Percentiles rank a stretch among this genome's conserved stretches.
Conservation (phyloP, 2,329 filamentous ascomycete genomes). For the Leptographium procerum region DNA sequence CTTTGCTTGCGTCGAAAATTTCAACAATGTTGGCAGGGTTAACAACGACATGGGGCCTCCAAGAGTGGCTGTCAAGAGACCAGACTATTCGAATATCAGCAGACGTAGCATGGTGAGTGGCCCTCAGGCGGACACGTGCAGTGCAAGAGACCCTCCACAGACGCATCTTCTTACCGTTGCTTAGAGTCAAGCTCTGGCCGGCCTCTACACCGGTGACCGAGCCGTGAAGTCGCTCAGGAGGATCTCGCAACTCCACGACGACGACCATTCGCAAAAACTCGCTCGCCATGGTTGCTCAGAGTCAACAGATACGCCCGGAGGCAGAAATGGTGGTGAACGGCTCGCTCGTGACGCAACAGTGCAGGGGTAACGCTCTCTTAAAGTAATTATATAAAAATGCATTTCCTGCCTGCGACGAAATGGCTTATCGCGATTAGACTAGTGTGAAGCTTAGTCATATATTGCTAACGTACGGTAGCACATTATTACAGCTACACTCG, state of each 20-base stretch:
- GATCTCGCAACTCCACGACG: constrained; percentile 46
- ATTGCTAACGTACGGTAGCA: neutral
- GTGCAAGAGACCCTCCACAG: neutral
- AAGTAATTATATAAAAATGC: neutral
- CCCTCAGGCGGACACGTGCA: neutral
- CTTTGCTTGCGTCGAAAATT: constrained; percentile 10
- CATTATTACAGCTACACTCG: neutral
- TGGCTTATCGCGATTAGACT: neutral
- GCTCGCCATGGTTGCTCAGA: constrained; percentile 41
- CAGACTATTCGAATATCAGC: constrained; percentile 21
- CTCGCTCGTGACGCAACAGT: neutral
- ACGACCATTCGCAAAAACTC: constrained; percentile 67
- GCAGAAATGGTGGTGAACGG: neutral
- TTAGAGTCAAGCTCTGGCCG: constrained; percentile 57
- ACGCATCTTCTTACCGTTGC: constrained; percentile 47
- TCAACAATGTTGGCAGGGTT: constrained; percentile 23
- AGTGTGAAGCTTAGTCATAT: neutral
- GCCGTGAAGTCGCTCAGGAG: constrained; percentile 55
- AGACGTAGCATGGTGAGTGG: neutral
- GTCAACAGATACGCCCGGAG: neutral
- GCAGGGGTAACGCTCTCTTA: neutral
- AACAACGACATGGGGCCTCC: constrained; percentile 32
- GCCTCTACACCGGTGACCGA: constrained; percentile 57
- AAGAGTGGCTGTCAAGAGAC: constrained; percentile 27
- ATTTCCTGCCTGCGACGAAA: neutral